Evolutionary conservation across 768 basidiomycete species (phyloP), one percentile per base, ranked within the genome.

Genomic region (Paxillus rubicundulus): DNA sequence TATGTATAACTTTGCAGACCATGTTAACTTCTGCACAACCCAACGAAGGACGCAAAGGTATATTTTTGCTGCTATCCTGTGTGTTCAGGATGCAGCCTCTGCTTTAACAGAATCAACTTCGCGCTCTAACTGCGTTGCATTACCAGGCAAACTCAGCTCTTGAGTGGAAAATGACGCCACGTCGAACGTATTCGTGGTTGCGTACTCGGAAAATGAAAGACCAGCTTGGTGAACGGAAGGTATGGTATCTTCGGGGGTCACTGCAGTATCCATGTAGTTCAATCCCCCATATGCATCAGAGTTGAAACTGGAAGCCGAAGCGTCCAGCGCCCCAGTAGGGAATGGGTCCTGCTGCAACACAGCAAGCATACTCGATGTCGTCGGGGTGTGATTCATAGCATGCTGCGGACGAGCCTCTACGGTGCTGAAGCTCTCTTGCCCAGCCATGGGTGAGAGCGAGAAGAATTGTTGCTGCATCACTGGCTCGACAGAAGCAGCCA

Each of bases 381-480:
- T 92, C 8, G 91, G 90, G 17, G 89, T 89, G 66, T 90, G 84
- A 16, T 77, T 80, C 84, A 92, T 87, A 61, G 82, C 68, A 47
- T 80, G 80, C 51, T 72, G 71, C 16, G 86, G 77, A 42, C 85
- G 77, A 53, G 77, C 77, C 56, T 89, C 87, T 61, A 87, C 76
- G 34, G 77, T 62, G 53, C 78, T 78, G 59, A 91, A 92, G 63
- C 72, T 84, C 68, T 92, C 91, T 62, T 92, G 89, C 21, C 89
- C 90, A 28, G 85, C 80, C 89, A 92, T 92, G n/a, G 91, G 89
- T 49, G 89, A 92, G 51, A 92, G 74, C 4, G 87, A 79, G 67
- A 89, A 89, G 73, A 87, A 94, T 61, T 90, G 86, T 63, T 92
- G 90, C 61, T 92, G 91, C 80, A 92, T 91, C 51, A 92, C 85